Evolutionary conservation across 2,329 filamentous ascomycete species (phyloP), one percentile per base, ranked within the genome.

Genomic region (Trichophyton equinum): DNA sequence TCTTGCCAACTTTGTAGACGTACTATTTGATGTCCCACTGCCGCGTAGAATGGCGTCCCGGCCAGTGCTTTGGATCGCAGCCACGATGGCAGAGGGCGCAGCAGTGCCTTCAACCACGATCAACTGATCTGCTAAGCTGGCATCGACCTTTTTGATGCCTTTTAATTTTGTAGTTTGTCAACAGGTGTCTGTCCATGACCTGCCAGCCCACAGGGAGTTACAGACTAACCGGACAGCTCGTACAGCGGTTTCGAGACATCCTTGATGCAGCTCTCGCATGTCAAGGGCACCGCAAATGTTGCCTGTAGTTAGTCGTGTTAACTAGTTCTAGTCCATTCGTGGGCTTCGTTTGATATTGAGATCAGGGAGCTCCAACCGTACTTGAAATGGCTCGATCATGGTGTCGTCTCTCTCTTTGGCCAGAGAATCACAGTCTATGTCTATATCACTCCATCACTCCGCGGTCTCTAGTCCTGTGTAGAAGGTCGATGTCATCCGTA

Each of bases 21-120:
- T 71, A 91, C 89, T 89, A 75, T 96, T 86, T 70, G 89, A 86
- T 67, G 81, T 82, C 65, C 94, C 94, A 62, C 88, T 91, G 60
- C 94, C 94, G 67, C 94, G 86, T 62, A 99, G 77, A 70, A 99
- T 96, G 53, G 92, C 92, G 82, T 97, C 92, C 69, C 91, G 85
- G 59, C 94, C 94, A 8, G 91, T 96, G 51, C 82, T 80, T 77
- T 96, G 88, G 65, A 97, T 95, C 6, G 92, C 88, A 64, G 85
- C 80, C 33, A 96, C 91, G 65, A 97, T 95, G 53, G 87, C 83
- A 59, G 91, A 96, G 15, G 94, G 94, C 20, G 94, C 85, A 66
- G 89, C 89, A 64, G 89, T 96, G 67, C 94, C 92, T 74, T 94
- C 86, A 44, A 96, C 83, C 15, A 86, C 85, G 38, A 97, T 83